Conservation (phyloP, 257 asterid genomes). For the Solanum pimpinellifolium region DNA sequence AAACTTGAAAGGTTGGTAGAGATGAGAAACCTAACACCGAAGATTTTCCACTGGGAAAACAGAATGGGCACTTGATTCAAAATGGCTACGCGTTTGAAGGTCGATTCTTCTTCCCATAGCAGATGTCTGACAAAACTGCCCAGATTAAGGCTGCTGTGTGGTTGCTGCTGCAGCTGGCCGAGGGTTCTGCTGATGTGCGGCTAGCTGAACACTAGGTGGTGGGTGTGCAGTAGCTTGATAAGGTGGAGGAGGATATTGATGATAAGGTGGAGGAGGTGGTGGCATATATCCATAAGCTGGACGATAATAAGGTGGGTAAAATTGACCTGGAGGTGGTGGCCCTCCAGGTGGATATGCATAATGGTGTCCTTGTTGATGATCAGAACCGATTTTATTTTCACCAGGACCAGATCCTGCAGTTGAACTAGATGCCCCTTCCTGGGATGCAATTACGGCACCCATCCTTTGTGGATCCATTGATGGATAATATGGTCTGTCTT, state of each 20-base stretch:
- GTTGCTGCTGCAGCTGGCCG: background rate
- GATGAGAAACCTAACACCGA: background rate
- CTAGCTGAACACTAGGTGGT: slow-evolving; percentile 11
- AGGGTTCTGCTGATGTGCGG: background rate
- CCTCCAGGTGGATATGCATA: slow-evolving; percentile 43
- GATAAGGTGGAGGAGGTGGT: slow-evolving; percentile 40
- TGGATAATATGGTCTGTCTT: slow-evolving; percentile 66
- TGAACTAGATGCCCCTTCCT: slow-evolving; percentile 39
- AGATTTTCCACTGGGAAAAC: background rate
- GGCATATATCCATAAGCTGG: slow-evolving; percentile 61
- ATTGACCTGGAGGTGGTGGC: slow-evolving; percentile 56
- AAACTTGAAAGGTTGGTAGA: background rate
- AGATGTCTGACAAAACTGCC: background rate
- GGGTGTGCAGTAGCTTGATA: slow-evolving; percentile 28
- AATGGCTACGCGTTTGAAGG: background rate
- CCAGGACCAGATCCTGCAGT: slow-evolving; percentile 29
- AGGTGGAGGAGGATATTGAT: slow-evolving; percentile 25
- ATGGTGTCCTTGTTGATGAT: slow-evolving; percentile 31
- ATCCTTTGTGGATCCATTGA: slow-evolving; percentile 97
- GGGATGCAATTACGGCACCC: slow-evolving; percentile 72
- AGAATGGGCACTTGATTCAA: background rate
- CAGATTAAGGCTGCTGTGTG: background rate
- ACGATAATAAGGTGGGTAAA: slow-evolving; percentile 47
- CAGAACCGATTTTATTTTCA: slow-evolving; percentile 33
- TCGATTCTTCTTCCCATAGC: background rate